A percentile compares a stretch with the other conserved stretches of the same genome.
Conservation (phyloP, 2,329 filamentous ascomycete species). For the Clonostachys chloroleuca region DNA sequence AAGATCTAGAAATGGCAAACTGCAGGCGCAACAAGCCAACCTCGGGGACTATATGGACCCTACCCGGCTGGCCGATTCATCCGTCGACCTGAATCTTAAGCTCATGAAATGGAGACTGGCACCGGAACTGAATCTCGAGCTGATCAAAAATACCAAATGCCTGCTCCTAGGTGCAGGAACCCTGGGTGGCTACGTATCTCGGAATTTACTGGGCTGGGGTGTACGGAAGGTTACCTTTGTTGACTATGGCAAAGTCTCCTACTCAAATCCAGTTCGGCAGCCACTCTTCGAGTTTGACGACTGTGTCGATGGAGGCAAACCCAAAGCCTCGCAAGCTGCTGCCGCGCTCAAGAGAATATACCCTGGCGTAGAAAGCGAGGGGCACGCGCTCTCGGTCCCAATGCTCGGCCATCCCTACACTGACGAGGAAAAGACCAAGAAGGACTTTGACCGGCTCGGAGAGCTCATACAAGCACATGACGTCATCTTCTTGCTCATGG, state of each 20-base stretch:
- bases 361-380: conserved; percentile 78
- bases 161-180: conserved; percentile 90
- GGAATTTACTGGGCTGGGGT: conserved; percentile 92
- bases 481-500: conserved; percentile 94
- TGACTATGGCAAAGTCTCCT: conserved; percentile 89
- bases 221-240: conserved; percentile 94
- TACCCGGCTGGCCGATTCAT: conserved; percentile 79
- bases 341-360: conserved; percentile 82
- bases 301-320: conserved; percentile 77
- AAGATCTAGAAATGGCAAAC: conserved; percentile 71
- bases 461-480: conserved; percentile 80
- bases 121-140: conserved; percentile 80
- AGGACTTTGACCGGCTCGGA: conserved; percentile 72
- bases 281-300: conserved; percentile 89
- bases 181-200: conserved; percentile 86
- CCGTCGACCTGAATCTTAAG: conserved; percentile 93
- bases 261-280: conserved; percentile 93
- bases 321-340: conserved; percentile 79
- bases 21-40: conserved; percentile 74
- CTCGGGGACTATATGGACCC: conserved; percentile 94
- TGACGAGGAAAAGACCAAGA: conserved; percentile 64
- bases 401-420: conserved; percentile 91
- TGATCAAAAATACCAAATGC: conserved; percentile 85
- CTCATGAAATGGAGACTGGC: conserved; percentile 98
- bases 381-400: conserved; percentile 80